Evolutionary conservation across 768 basidiomycete species (phyloP).

Genomic region (Kwoniella sp.): DNA sequence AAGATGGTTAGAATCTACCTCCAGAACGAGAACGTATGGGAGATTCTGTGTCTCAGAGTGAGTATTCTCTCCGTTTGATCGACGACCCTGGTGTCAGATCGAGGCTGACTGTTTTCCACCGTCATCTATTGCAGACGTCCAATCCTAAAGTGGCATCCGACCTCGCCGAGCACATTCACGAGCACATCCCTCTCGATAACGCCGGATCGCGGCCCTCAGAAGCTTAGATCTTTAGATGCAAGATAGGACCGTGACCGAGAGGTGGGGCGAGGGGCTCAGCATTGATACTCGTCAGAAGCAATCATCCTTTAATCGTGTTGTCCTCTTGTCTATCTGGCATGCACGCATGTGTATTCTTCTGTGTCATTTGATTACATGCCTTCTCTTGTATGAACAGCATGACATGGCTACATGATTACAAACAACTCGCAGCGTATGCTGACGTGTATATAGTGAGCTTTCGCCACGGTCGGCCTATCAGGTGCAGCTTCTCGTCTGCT

Average conservation of each 20-base stretch:
- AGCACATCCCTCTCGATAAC: constrained; percentile 12
- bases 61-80: constrained; percentile 7
- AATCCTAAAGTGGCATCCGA: constrained; percentile 41
- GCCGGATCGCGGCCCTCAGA: background rate
- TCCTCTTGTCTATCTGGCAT: background rate
- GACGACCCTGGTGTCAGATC: background rate
- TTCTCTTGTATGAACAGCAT: background rate
- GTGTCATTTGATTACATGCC: background rate
- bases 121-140: constrained; percentile 5
- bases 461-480: too few species aligned
- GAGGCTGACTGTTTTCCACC: background rate
- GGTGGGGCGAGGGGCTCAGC: too few species aligned
- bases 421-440: too few species aligned
- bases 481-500: too few species aligned
- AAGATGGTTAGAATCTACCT: constrained; percentile 50
- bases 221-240: too few species aligned
- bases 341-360: background rate
- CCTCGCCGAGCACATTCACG: constrained; percentile 32
- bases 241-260: too few species aligned
- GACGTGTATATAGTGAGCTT: too few species aligned
- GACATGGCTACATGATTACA: constrained; percentile 2
- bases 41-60: constrained; percentile 49
- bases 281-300: too few species aligned
- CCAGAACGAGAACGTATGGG: constrained; percentile 40
- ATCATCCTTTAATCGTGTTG: background rate